Base-by-base conservation (phyloP, 176 grass and related monocot genomes). In the Oryza coarctata region DNA sequence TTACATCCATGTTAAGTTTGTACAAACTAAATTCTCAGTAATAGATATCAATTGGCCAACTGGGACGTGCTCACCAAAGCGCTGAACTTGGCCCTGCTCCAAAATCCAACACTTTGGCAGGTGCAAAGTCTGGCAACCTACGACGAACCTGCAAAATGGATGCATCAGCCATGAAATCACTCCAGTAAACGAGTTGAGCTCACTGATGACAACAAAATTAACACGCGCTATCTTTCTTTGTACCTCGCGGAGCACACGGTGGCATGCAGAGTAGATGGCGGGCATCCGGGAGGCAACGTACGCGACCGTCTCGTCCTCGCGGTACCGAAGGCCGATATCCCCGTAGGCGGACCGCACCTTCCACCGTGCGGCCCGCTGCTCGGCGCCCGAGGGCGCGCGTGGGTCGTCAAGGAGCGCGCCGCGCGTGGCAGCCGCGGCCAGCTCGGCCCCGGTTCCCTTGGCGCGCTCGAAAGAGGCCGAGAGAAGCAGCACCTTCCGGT, bases 281-380 rank as follows among this genome's bases (percentile, higher is more conserved):
- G 90, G 92, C 95, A 95, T 98, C 66, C 95, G 95, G 65, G 90
- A 93, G 18, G 95, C 92, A 4, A 98, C 88, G 12, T 98, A 98
- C 4, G 95, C 90, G 14, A 93, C 82, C 4, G 95, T 98, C 85
- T 94, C 95, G 23, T 94, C 88, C 58, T 93, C 95, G 3, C 81
- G 80, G 76, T 94, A 94, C 84, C 72, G 84, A 49, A 93, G 87
- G 41, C 90, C 95, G 40, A 82, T 94, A 64, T 98, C 95, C 0
- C 95, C 95, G 14, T 98, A 98, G 26, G 86, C 75, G 1, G 91
- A 93, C 64, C 84, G 83, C 65, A 97, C 88, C 86, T 97, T 97
- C 94, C 94, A 93, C 26, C 91, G 77, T 66, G 91, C 89, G 3
- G 82, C 80, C 25, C 73, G 63, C 58, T 73, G 88, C 67, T 91